These are phyloP conservation scores for Fraxinus baroniana DNA, from an alignment of 305 asterid species.

Conservation along the genomic window DNA sequence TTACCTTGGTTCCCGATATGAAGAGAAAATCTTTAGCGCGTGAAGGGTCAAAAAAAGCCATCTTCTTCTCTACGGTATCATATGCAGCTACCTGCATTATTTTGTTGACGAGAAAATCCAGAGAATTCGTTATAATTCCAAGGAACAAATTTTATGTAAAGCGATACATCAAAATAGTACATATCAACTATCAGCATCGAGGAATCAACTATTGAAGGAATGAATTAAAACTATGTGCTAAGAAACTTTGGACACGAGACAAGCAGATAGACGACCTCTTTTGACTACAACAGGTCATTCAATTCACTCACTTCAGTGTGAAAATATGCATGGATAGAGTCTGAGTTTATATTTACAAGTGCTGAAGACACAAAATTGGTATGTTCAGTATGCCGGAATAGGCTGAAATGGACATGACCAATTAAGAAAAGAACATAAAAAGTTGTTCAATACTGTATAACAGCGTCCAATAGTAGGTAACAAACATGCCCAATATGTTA, in stretches of 20 bases:
- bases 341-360: not conserved
- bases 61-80: constrained; percentile 56
- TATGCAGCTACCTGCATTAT: constrained; percentile 76
- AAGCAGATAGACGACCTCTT: not conserved
- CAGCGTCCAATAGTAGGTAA: not conserved
- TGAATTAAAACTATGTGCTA: not conserved
- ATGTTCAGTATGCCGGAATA: not conserved
- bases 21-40: constrained; percentile 76
- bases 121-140: not conserved
- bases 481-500: not conserved
- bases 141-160: not conserved
- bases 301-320: not conserved
- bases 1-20: constrained; percentile 84
- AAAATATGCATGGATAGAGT: not conserved
- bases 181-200: not conserved
- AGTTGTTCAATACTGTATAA: not conserved
- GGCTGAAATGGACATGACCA: not conserved
- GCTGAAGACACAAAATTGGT: not conserved
- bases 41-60: constrained; percentile 84
- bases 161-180: not conserved
- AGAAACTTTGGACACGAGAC: not conserved
- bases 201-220: not conserved
- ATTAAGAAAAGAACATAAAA: not conserved
- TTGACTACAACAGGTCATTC: not conserved
- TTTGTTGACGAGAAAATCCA: not conserved